These are phyloP conservation scores for Gamarada debralockiae DNA, from an alignment of 495 filamentous ascomycete species.

Conservation along the genomic window DNA sequence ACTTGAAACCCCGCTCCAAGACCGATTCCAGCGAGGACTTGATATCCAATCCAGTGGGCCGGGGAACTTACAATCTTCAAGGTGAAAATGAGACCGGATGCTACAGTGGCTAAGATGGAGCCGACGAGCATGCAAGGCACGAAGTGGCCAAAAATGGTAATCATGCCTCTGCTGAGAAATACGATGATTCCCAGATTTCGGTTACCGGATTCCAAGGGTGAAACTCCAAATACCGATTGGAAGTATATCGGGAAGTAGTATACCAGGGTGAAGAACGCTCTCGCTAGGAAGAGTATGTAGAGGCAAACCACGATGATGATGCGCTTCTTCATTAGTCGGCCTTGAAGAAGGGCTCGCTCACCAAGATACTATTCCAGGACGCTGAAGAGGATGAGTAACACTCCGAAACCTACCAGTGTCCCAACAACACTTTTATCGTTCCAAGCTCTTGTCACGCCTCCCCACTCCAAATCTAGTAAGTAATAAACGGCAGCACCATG, in stretches of 20 bases:
- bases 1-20: neutral
- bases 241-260: constrained; percentile 81
- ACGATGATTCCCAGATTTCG: neutral
- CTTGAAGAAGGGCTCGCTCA: constrained; percentile 45
- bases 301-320: constrained; percentile 33
- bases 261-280: constrained; percentile 2
- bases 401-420: constrained; percentile 42
- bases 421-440: constrained; percentile 27
- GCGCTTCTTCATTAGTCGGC: constrained; percentile 12
- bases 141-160: constrained; percentile 46
- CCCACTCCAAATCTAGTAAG: constrained; percentile 41
- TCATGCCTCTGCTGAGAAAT: neutral
- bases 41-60: constrained; percentile 11
- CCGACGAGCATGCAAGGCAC: constrained; percentile 1
- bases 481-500: constrained; percentile 31
- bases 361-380: constrained; percentile 37
- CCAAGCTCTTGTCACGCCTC: constrained; percentile 38
- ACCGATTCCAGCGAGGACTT: constrained; percentile 1
- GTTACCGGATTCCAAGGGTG: constrained; percentile 1
- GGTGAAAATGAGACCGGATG: constrained; percentile 28
- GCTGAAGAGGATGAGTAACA: constrained; percentile 34
- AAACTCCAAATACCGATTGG: constrained; percentile 59
- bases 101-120: constrained; percentile 18
- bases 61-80: constrained; percentile 3
- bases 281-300: constrained; percentile 19